Evolutionary conservation across 106 monocot genomes (phyloP), one percentile per base, ranked within the genome.

Genomic region (Gastrodia elata): DNA sequence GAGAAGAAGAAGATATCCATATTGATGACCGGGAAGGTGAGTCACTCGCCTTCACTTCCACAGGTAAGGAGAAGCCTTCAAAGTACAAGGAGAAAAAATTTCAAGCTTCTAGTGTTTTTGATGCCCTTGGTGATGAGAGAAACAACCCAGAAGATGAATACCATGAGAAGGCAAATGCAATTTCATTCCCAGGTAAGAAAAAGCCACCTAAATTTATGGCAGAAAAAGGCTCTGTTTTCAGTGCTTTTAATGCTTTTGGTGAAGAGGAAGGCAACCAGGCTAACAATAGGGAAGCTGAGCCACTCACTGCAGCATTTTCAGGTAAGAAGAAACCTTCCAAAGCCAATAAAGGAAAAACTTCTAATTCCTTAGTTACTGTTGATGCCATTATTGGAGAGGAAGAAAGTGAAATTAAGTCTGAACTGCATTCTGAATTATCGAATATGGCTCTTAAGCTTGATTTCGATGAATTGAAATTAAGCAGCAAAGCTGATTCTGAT

Each of bases 91-190:
- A 52, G 52, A 52, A 52, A 52, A 52, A 3, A n/a, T 52, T 22
- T 22, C 52, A 52, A 52, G 52, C 52, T 52, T 52, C 52, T 22
- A 52, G 52, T 52, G 18, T 22, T 6, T 52, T 52, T 52, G 52
- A 52, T 52, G 52, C n/a, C 52, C n/a, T 52, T 52, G 22, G 52
- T 22, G 52, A 52, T 52, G 52, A n/a, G 52, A 9, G 22, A 52
- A 22, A 52, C 52, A 52, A 52, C 6, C 52, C 18, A 5, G 52
- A n/a, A 52, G 85, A 86, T 46, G 92, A 89, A 69, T 82, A 92
- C 22, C 88, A 92, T 36, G 81, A 89, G 77, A 86, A 89, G 42
- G 22, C 52, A 52, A 52, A 22, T 22, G 52, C 7, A n/a, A 6
- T 52, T 52, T 5, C 52, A 52, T 52, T 52, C 52, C 22, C 52